phyloP scores from a whole-genome alignment of 1,139 yeast genomes.

The Insectozyma bohioensis region DNA sequence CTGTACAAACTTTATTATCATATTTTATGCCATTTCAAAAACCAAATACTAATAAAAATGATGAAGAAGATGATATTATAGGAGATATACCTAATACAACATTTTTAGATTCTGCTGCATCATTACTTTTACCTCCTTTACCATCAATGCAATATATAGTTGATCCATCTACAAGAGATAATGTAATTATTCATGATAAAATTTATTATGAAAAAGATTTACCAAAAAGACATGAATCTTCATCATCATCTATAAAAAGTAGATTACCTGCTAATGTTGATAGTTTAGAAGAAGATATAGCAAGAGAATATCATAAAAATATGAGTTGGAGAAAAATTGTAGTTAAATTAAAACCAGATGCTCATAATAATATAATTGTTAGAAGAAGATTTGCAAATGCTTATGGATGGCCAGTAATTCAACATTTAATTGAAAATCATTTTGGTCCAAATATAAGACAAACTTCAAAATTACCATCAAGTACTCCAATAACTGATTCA shows the following conservation, averaged over 20 bases:
- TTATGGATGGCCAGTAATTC: constrained; percentile 93
- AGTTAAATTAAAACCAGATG: constrained; percentile 85
- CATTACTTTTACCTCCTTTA: constrained; percentile 80
- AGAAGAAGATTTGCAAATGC: constrained; percentile 90
- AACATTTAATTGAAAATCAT: constrained; percentile 60
- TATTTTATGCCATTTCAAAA: constrained; percentile 45
- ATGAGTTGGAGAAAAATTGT: constrained; percentile 92
- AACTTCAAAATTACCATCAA: no score
- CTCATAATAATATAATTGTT: constrained; percentile 91
- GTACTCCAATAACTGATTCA: constrained; percentile 2
- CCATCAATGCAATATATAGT: constrained; percentile 72
- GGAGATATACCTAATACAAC: constrained; percentile 62
- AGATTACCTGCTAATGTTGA: constrained; percentile 26
- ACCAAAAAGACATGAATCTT: constrained; percentile 17
- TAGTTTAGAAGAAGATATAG: constrained; percentile 73
- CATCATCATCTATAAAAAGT: constrained; percentile 17
- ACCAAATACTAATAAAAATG: constrained; percentile 25
- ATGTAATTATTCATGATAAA: constrained; percentile 42
- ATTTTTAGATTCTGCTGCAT: constrained; percentile 78
- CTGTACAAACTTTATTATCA: constrained; percentile 46
- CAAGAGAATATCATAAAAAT: constrained; percentile 81
- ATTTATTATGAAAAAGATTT: constrained; percentile 37
- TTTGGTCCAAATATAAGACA: constrained; percentile 18
- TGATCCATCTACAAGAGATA: constrained; percentile 50
- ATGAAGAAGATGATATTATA: constrained; percentile 22